A percentile compares a stretch with the other conserved stretches of the same genome.
Evolutionary conservation across 2,329 filamentous ascomycete genomes (phyloP).

Genomic region (Fusarium tanahbumbuense): DNA sequence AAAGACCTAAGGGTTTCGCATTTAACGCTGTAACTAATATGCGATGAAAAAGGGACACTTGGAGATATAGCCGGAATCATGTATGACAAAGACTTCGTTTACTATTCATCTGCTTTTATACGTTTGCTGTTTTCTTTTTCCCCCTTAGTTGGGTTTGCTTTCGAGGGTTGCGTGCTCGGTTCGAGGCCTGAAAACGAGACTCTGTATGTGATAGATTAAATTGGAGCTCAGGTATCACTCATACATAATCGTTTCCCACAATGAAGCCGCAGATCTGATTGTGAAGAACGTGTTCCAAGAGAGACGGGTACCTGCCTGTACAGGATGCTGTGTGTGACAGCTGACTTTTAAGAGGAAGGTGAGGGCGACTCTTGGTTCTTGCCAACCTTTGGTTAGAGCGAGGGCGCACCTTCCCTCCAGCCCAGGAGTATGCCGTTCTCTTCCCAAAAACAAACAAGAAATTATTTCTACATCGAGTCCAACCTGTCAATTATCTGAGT

Average conservation of each 20-base stretch:
- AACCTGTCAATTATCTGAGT: neutral
- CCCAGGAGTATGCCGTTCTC: neutral
- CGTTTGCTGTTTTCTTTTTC: constrained; percentile 20
- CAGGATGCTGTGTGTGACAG: neutral
- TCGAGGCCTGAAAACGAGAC: constrained; percentile 35
- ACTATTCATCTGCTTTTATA: constrained; percentile 36
- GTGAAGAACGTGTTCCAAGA: neutral
- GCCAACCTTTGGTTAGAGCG: neutral
- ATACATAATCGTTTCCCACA: constrained; percentile 7
- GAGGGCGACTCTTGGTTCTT: neutral
- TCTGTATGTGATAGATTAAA: constrained; percentile 41
- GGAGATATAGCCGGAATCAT: constrained; percentile 49
- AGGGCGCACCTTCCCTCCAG: neutral
- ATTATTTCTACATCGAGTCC: neutral
- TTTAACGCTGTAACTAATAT: constrained; percentile 54
- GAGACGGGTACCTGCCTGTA: neutral
- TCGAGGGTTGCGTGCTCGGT: constrained; percentile 30
- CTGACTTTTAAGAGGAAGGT: neutral
- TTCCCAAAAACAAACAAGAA: neutral
- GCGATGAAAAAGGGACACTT: constrained; percentile 49
- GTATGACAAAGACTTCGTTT: constrained; percentile 51
- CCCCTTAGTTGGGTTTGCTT: constrained; percentile 36
- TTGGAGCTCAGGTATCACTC: constrained; percentile 30
- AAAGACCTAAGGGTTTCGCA: constrained; percentile 48
- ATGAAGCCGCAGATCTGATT: neutral